A percentile compares a stretch with the other conserved stretches of the same genome.
Conservation (phyloP, 345 rosid species). For the Corchorus capsularis region DNA sequence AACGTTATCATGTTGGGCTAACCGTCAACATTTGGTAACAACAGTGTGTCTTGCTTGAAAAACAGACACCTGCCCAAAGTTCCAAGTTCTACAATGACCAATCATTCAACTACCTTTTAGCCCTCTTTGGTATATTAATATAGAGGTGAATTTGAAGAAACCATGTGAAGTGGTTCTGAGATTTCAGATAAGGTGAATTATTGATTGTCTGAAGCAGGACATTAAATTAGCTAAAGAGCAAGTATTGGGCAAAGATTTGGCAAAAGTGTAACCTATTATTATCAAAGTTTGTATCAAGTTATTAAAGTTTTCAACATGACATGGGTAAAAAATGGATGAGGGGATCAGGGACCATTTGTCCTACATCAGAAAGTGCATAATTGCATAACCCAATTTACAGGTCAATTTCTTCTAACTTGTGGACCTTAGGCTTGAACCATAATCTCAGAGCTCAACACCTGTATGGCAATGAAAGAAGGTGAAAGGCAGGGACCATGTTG, state of each 20-base stretch:
- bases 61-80: neutral
- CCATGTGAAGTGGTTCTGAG: neutral
- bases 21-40: neutral
- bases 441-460: slow-evolving; percentile 14
- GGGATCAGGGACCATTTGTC: slow-evolving; percentile 8
- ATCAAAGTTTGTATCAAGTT: neutral
- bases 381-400: neutral
- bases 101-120: neutral
- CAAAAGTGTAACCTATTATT: neutral
- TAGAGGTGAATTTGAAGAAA: neutral
- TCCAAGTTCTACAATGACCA: neutral
- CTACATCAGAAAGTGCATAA: neutral
- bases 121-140: neutral
- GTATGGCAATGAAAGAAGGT: neutral
- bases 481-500: slow-evolving; percentile 18
- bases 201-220: neutral
- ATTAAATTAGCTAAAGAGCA: neutral
- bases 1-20: neutral
- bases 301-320: neutral
- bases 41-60: neutral
- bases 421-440: neutral
- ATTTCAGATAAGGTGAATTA: neutral
- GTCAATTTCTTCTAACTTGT: neutral
- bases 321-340: neutral
- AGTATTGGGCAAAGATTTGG: neutral